A percentile compares a stretch with the other conserved stretches of the same genome.
Conservation (phyloP, 73 alveolate genomes). For the Paraurostyla sp. region DNA sequence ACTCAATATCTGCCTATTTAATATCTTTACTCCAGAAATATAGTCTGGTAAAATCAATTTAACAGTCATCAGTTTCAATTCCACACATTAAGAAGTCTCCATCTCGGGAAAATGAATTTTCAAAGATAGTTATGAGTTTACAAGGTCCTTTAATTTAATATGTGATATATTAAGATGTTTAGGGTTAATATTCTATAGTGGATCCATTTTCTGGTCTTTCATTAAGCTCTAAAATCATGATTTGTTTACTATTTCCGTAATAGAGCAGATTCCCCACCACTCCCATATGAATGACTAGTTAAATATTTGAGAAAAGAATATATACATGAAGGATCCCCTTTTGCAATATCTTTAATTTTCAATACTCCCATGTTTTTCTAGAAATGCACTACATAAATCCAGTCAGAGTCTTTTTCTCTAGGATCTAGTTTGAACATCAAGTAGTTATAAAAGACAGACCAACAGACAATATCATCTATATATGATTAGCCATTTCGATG, state of each 20-base stretch:
- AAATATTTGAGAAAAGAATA: background rate
- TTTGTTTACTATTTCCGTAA: background rate
- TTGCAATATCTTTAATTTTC: conserved; percentile 1
- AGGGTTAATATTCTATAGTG: background rate
- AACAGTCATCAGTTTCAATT: conserved; percentile 27
- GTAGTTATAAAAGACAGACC: conserved; percentile 36
- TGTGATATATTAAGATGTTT: background rate
- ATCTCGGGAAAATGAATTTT: conserved; percentile 37
- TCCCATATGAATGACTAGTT: background rate
- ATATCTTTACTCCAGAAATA: conserved; percentile 27
- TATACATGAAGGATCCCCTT: conserved; percentile 5
- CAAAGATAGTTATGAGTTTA: background rate
- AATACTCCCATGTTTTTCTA: background rate
- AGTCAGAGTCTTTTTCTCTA: conserved; percentile 41
- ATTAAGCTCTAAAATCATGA: background rate
- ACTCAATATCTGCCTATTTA: background rate
- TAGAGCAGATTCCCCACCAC: background rate
- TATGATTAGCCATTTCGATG: background rate
- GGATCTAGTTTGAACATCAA: conserved; percentile 35
- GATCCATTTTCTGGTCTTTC: conserved; percentile 1
- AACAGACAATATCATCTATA: conserved; percentile 25
- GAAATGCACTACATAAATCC: conserved; percentile 28
- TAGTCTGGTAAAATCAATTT: conserved; percentile 31
- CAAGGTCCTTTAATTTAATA: conserved; percentile 4
- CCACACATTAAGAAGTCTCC: conserved; percentile 36